Evolutionary conservation across 768 basidiomycete genomes (phyloP), one percentile per base, ranked within the genome.

Genomic region (Trametes gibbosa): DNA sequence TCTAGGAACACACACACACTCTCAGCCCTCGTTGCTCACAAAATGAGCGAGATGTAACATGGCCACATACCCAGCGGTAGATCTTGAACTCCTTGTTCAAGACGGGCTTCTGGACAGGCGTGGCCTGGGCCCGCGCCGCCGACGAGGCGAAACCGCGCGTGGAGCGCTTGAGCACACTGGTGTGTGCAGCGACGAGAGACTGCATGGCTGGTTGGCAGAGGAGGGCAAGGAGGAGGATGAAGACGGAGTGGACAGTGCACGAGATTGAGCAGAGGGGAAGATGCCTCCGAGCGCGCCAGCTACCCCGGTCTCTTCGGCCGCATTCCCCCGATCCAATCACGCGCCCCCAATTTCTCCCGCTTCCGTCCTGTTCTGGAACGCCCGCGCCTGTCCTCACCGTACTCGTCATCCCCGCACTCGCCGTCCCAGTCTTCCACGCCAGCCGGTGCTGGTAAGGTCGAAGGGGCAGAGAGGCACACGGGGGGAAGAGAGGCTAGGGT

Each of bases 41-140:
- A 17, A 37, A 37, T 45, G 24, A 39, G 23, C 53, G 7, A 19
- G 47, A 16, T 52, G 19, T 25, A n/a, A 41, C n/a, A 25, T 27
- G 17, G 14, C 25, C 23, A 78, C 84, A 61, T 58, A 92, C 92
- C 94, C 97, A 99, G 73, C 97, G 91, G 78, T 99, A 99, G 65
- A 99, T 95, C 82, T 95, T 92, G 82, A 99, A 98, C 74, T 95
- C 89, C 79, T 98, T 98, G 68, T 87, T 78, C 65, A 89, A 70
- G 17, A 83, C 83, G 0, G 85, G 84, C 72, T 90, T 90, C 76
- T 87, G 78, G 1, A 75, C 72, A 0, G 86, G 84, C 2, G 83
- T 80, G 23, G 81, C 74, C 66, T 72, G 73, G 5, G 59, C 53
- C 32, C 69, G 65, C 9, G 66, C 50, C 3, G 65, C 61, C 6